phyloP scores from a whole-genome alignment of 805 yeast species.

The Saccharomycopsis javanensis region DNA sequence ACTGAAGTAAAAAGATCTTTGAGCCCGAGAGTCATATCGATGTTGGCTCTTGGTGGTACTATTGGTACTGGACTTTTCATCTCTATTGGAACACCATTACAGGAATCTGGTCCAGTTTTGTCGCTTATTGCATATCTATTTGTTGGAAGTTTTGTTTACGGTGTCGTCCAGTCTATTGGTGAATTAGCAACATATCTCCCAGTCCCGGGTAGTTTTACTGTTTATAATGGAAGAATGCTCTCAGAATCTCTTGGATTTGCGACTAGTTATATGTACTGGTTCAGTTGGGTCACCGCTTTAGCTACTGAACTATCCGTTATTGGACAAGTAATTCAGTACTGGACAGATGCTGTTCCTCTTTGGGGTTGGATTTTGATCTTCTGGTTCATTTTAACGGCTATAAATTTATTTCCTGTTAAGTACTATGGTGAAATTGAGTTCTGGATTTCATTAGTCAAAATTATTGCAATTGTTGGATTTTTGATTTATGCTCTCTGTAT shows the following conservation, averaged over 20 bases:
- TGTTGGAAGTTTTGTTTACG: constrained; percentile 51
- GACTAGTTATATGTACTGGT: constrained; percentile 64
- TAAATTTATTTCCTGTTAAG: constrained; percentile 45
- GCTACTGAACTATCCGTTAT: constrained; percentile 51
- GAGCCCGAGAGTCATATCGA: constrained; percentile 54
- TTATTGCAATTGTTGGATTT: constrained; percentile 46
- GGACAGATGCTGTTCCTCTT: constrained; percentile 46
- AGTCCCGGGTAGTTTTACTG: constrained; percentile 49
- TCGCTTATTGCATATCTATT: constrained; percentile 51
- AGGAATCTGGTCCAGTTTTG: constrained; percentile 55
- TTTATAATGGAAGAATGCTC: constrained; percentile 51
- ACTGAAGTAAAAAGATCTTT: constrained; percentile 40
- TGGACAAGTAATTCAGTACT: constrained; percentile 43
- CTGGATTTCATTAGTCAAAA: constrained; percentile 46
- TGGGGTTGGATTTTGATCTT: constrained; percentile 56
- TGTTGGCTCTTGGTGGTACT: constrained; percentile 69
- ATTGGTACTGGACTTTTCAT: constrained; percentile 66
- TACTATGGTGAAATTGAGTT: constrained; percentile 50
- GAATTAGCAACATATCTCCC: constrained; percentile 75
- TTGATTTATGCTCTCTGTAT: constrained; percentile 42
- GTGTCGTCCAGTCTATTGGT: constrained; percentile 57
- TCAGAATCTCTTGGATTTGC: constrained; percentile 61
- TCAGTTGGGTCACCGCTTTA: constrained; percentile 61
- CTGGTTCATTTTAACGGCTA: constrained; percentile 35
- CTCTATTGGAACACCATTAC: constrained; percentile 46